Evolutionary conservation across 2,329 filamentous ascomycete species (phyloP).

Genomic region (Nemania bipapillata): DNA sequence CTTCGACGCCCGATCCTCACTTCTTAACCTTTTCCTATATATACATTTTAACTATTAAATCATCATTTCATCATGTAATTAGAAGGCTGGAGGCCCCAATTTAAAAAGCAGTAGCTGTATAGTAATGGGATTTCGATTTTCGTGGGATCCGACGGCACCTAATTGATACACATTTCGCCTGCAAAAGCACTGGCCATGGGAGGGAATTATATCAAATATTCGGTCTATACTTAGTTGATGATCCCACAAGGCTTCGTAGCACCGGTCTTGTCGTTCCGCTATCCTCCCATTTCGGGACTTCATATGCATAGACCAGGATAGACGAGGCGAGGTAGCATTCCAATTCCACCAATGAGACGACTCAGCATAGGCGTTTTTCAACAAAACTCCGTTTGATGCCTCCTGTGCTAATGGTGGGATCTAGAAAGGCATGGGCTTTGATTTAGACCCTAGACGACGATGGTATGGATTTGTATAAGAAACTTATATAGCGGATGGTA

Average conservation of each 20-base stretch:
- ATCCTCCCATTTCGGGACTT: slow-evolving; percentile 28
- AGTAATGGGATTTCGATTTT: slow-evolving; percentile 11
- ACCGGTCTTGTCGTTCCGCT: slow-evolving; percentile 10
- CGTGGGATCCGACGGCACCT: not conserved
- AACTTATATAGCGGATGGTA: not conserved
- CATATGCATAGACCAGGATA: slow-evolving; percentile 15
- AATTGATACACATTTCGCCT: not conserved
- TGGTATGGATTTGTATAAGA: slow-evolving; percentile 7
- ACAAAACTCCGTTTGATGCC: slow-evolving; percentile 16
- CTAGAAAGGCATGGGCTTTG: not conserved
- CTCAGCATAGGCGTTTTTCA: not conserved
- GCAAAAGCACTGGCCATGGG: not conserved
- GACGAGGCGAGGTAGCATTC: slow-evolving; percentile 16
- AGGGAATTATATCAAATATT: not conserved
- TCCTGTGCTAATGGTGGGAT: slow-evolving; percentile 3
- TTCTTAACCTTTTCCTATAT: not conserved
- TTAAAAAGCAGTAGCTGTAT: not conserved
- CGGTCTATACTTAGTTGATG: not conserved
- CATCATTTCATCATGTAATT: not conserved
- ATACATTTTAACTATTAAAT: not conserved
- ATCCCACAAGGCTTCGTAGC: slow-evolving; percentile 7
- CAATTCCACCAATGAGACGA: slow-evolving; percentile 36
- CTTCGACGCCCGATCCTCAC: slow-evolving; percentile 5
- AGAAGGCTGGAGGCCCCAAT: not conserved
- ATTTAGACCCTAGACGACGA: not conserved